Conservation (phyloP, 1,284 basidiomycete genomes). For the Crucibulum parvulum region DNA sequence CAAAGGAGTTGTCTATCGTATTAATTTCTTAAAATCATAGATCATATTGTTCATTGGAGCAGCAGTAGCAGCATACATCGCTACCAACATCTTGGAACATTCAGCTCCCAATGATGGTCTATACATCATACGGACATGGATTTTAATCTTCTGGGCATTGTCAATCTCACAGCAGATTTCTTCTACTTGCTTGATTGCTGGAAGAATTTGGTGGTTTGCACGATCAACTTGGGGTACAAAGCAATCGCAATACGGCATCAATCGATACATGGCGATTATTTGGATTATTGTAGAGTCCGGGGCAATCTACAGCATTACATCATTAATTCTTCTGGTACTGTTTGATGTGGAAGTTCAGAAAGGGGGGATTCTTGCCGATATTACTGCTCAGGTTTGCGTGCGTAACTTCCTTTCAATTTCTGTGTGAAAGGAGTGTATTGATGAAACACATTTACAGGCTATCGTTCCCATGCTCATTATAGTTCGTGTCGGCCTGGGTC, state of each 20-base stretch:
- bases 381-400: slow-evolving; percentile 19
- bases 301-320: slow-evolving; percentile 14
- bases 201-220: slow-evolving; percentile 17
- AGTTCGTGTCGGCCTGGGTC: slow-evolving; percentile 9
- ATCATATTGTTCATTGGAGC: neutral
- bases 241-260: neutral
- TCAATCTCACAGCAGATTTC: slow-evolving; percentile 13
- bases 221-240: slow-evolving; percentile 2
- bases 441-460: neutral
- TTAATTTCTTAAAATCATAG: neutral
- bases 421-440: neutral
- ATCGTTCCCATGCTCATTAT: slow-evolving; percentile 22
- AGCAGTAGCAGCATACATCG: neutral
- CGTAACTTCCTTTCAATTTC: neutral
- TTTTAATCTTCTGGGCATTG: neutral
- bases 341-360: slow-evolving; percentile 12
- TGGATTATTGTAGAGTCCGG: slow-evolving; percentile 23
- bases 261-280: slow-evolving; percentile 11
- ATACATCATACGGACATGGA: slow-evolving; percentile 1
- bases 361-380: slow-evolving; percentile 13
- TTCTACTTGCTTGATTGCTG: slow-evolving; percentile 10
- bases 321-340: slow-evolving; percentile 12
- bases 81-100: neutral
- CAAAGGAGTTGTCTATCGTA: slow-evolving; percentile 1
- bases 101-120: neutral